Percentiles rank a stretch among this genome's conserved stretches.
Evolutionary conservation across 2,329 filamentous ascomycete genomes (phyloP).

Genomic region (Diplodia intermedia): DNA sequence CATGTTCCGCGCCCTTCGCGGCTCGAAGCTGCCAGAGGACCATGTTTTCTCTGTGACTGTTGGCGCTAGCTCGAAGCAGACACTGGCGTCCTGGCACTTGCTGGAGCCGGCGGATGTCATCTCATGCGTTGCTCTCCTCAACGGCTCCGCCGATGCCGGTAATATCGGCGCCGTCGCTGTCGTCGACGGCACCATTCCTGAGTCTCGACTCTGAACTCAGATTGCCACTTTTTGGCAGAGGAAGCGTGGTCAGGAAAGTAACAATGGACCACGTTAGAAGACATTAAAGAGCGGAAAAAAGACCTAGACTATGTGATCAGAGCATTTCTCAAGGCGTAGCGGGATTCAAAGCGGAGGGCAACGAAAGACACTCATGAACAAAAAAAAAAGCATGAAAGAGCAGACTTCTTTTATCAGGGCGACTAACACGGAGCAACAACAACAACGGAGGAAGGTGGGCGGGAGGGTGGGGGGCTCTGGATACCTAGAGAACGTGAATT

Average conservation of each 20-base stretch:
- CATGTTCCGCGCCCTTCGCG: conserved; percentile 81
- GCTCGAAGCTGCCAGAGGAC: conserved; percentile 63
- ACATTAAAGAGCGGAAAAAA: background rate
- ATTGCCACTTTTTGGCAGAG: background rate
- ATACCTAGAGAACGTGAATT: conserved; percentile 16
- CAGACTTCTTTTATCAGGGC: conserved; percentile 1
- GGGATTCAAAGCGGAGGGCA: conserved; percentile 8
- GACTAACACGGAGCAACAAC: conserved; percentile 12
- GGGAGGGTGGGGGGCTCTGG: conserved; percentile 14
- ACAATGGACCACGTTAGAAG: background rate
- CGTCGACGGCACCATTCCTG: conserved; percentile 49
- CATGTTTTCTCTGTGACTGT: conserved; percentile 91
- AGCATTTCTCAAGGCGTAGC: conserved; percentile 29
- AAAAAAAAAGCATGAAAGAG: background rate
- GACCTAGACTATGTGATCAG: conserved; percentile 24
- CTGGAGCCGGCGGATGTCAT: conserved; percentile 89
- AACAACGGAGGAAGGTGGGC: background rate
- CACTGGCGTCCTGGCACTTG: conserved; percentile 87
- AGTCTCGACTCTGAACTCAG: conserved; percentile 34
- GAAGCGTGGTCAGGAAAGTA: background rate
- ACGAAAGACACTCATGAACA: conserved; percentile 9
- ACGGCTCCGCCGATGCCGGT: conserved; percentile 54
- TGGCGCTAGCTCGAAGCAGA: conserved; percentile 89
- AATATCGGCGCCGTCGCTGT: conserved; percentile 51
- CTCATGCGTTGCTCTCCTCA: conserved; percentile 64